These are phyloP conservation scores for Xylaria flabelliformis DNA, from an alignment of 495 filamentous ascomycete species.

Conservation along the genomic window DNA sequence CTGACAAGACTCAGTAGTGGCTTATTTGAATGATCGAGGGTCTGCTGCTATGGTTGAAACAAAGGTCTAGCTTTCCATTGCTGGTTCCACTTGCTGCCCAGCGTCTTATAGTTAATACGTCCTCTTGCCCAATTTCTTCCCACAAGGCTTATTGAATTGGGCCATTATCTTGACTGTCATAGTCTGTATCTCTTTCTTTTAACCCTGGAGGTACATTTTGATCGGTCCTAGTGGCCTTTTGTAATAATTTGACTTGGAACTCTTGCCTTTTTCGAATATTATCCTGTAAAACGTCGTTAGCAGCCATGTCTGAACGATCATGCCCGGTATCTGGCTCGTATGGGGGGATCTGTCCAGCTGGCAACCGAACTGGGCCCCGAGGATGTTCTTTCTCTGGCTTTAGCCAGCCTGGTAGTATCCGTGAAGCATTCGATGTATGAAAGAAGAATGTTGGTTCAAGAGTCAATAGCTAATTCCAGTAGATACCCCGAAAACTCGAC, in stretches of 20 bases:
- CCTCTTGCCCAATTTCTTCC: neutral
- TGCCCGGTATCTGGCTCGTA: neutral
- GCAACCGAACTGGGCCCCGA: constrained; percentile 42
- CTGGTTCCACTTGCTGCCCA: neutral
- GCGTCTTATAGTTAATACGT: neutral
- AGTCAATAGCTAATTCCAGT: neutral
- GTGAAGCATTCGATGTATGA: constrained; percentile 49
- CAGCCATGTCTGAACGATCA: neutral
- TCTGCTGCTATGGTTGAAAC: neutral
- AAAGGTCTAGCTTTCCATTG: neutral
- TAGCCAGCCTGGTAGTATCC: constrained; percentile 44
- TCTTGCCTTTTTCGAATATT: neutral
- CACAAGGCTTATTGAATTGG: neutral
- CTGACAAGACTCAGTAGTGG: neutral
- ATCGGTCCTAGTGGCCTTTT: neutral
- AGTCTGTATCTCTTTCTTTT: neutral
- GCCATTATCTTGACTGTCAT: neutral
- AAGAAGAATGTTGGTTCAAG: constrained; percentile 9
- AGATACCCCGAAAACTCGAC: constrained; percentile 3
- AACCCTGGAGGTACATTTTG: neutral
- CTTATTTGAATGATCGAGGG: neutral
- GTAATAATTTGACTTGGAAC: neutral
- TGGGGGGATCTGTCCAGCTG: constrained; percentile 24
- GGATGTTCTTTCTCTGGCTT: constrained; percentile 46
- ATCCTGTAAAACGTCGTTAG: neutral